Base-by-base conservation (phyloP, 129 eudicot genomes). In the Rutidosis leptorrhynchoides region DNA sequence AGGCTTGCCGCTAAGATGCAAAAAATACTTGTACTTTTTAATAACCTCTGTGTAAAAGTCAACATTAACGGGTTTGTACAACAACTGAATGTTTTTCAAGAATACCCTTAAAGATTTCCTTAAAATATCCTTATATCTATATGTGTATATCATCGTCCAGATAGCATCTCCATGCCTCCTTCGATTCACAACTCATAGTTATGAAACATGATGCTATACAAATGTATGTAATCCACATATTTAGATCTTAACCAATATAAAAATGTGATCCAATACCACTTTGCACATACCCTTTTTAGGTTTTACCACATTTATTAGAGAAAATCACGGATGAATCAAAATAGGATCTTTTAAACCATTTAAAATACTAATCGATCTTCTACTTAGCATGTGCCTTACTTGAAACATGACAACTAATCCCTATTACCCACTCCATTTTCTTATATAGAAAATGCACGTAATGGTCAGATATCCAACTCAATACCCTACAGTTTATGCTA, bases 371-470 rank as follows among this genome's bases (percentile, higher is more conserved):
- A 19, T 51, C 20, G 9, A n/a, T n/a, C n/a, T n/a, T 30, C 26
- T 30, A 16, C 26, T 60, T 60, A 16, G 65, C 65, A 60, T 60
- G 48, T 17, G 17, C 26, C 32, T 28, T 60, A 30, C 26, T 32
- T 9, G 19, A 51, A 28, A 24, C 71, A 28, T 48, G 71, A 66
- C 48, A 66, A 49, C 69, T 42, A 65, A 45, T 65, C 54, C 54
- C 22, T 28, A 19, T 22, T 45, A 22, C 30, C 26, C 22, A 19
- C 21, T 65, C 54, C 67, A 62, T 63, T 63, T 32, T 63, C n/a
- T n/a, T n/a, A n/a, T 43, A 65, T 65, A 23, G 24, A 26, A 45
- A 65, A 21, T 43, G 42, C 42, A 16, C 69, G 43, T 24, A 6
- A 65, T 42, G 43, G 15, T 15, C 55, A 64, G 24, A 37, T 40